phyloP scores from a whole-genome alignment of 352 stramenopile species.

The Globisporangium canariense region DNA sequence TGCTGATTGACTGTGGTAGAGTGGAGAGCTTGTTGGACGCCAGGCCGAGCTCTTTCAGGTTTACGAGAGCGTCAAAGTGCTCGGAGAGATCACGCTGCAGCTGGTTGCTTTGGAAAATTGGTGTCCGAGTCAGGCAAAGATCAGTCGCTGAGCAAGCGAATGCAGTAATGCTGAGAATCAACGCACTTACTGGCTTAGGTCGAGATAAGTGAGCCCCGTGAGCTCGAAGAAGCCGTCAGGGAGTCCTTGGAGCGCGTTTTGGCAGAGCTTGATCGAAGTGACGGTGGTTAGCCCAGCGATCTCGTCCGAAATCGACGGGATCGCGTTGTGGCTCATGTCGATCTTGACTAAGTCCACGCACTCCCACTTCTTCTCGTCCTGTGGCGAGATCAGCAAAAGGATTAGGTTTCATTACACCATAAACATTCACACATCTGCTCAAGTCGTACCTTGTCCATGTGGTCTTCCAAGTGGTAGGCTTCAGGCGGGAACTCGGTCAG shows the following conservation, averaged over 20 bases:
- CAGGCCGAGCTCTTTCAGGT: conserved; percentile 64
- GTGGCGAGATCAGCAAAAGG: background rate
- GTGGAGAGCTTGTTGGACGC: conserved; percentile 57
- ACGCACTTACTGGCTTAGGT: conserved; percentile 63
- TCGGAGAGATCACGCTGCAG: conserved; percentile 53
- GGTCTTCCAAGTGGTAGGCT: conserved; percentile 73
- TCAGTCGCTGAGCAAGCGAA: background rate
- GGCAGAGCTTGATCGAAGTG: conserved; percentile 60
- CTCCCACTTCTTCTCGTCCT: conserved; percentile 86
- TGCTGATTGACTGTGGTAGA: conserved; percentile 48
- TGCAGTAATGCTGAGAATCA: background rate
- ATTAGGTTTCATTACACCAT: background rate
- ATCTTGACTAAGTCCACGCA: conserved; percentile 80
- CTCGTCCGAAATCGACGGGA: conserved; percentile 48
- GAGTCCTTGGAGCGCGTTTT: conserved; percentile 59
- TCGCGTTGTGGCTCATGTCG: conserved; percentile 78
- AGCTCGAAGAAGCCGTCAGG: conserved; percentile 70
- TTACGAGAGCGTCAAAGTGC: conserved; percentile 37
- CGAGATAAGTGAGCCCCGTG: conserved; percentile 53
- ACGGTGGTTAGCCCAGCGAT: conserved; percentile 49
- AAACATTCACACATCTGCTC: background rate
- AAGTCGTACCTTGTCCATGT: conserved; percentile 58
- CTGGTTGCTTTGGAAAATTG: conserved; percentile 43
- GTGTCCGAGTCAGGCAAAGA: background rate
- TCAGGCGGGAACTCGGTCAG: conserved; percentile 60